phyloP scores from a whole-genome alignment of 768 basidiomycete genomes.

The Boletales sp. region DNA sequence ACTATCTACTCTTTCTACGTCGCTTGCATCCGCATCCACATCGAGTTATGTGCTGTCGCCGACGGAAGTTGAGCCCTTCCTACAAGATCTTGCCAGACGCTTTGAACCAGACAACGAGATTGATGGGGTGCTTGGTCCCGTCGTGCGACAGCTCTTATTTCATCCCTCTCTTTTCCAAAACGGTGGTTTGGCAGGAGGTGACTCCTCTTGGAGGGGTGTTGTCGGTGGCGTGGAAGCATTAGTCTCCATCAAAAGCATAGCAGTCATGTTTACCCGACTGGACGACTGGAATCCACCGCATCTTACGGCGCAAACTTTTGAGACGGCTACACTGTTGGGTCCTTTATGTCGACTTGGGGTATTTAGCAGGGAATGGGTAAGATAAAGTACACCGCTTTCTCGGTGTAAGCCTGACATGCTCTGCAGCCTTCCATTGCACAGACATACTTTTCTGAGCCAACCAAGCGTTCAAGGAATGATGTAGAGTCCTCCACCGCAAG shows the following conservation, averaged over 20 bases:
- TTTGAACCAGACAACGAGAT: slow-evolving; percentile 81
- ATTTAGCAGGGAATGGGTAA: slow-evolving; percentile 87
- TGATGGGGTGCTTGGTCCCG: slow-evolving; percentile 72
- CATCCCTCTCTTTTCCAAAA: slow-evolving; percentile 61
- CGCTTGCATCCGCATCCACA: slow-evolving; percentile 50
- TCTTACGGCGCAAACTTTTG: slow-evolving; percentile 60
- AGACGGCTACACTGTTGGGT: slow-evolving; percentile 69
- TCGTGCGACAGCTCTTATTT: slow-evolving; percentile 58
- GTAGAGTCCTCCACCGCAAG: slow-evolving; percentile 82
- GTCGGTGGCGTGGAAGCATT: slow-evolving; percentile 78
- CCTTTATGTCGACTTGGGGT: slow-evolving; percentile 81
- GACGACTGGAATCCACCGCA: slow-evolving; percentile 66
- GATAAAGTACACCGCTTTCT: slow-evolving; percentile 6
- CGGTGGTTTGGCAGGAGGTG: slow-evolving; percentile 69
- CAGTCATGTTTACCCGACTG: slow-evolving; percentile 73
- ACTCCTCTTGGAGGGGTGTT: slow-evolving; percentile 83
- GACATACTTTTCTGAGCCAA: slow-evolving; percentile 83
- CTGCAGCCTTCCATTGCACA: slow-evolving; percentile 68
- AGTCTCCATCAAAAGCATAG: slow-evolving; percentile 79
- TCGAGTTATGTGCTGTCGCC: slow-evolving; percentile 52
- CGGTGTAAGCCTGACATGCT: background rate
- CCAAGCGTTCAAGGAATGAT: slow-evolving; percentile 68
- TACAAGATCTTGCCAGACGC: slow-evolving; percentile 78
- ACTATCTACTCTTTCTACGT: slow-evolving; percentile 63
- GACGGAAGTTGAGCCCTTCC: slow-evolving; percentile 72